phyloP scores from a whole-genome alignment of 2,329 filamentous ascomycete species.

The Nothomitra cinnamomea region DNA sequence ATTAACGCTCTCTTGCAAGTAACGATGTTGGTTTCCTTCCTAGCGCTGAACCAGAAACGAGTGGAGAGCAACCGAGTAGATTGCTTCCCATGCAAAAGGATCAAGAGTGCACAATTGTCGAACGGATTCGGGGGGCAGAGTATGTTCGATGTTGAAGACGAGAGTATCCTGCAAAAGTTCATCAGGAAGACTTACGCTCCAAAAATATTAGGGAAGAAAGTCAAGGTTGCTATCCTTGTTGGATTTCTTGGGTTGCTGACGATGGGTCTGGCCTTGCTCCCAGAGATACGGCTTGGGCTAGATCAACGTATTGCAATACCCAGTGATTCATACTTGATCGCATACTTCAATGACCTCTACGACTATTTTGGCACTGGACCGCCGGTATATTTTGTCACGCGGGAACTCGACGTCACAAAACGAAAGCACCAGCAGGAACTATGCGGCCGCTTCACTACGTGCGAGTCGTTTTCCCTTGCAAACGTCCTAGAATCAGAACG shows the following conservation, averaged over 20 bases:
- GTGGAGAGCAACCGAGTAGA: slow-evolving; percentile 82
- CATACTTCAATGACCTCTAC: slow-evolving; percentile 93
- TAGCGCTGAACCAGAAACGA: slow-evolving; percentile 78
- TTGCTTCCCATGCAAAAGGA: slow-evolving; percentile 75
- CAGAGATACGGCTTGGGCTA: slow-evolving; percentile 68
- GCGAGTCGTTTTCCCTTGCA: slow-evolving; percentile 64
- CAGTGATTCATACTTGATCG: slow-evolving; percentile 82
- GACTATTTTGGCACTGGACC: slow-evolving; percentile 82
- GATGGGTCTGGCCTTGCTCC: slow-evolving; percentile 67
- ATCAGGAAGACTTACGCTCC: slow-evolving; percentile 86
- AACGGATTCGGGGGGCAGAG: slow-evolving; percentile 47
- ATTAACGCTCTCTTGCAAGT: slow-evolving; percentile 96
- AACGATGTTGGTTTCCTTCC: slow-evolving; percentile 88
- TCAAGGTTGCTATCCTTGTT: slow-evolving; percentile 59
- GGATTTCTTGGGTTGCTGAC: slow-evolving; percentile 80
- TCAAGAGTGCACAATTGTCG: slow-evolving; percentile 51
- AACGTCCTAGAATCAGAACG: slow-evolving; percentile 90
- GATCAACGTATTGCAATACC: slow-evolving; percentile 93
- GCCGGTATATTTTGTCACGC: slow-evolving; percentile 90
- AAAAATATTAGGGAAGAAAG: slow-evolving; percentile 57
- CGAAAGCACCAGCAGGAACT: slow-evolving; percentile 65
- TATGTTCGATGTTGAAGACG: slow-evolving; percentile 50
- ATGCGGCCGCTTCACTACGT: slow-evolving; percentile 82
- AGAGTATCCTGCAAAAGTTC: slow-evolving; percentile 68
- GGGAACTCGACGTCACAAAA: slow-evolving; percentile 61